phyloP scores from a whole-genome alignment of 1,284 basidiomycete species.

The Sphagnurus paluster region DNA sequence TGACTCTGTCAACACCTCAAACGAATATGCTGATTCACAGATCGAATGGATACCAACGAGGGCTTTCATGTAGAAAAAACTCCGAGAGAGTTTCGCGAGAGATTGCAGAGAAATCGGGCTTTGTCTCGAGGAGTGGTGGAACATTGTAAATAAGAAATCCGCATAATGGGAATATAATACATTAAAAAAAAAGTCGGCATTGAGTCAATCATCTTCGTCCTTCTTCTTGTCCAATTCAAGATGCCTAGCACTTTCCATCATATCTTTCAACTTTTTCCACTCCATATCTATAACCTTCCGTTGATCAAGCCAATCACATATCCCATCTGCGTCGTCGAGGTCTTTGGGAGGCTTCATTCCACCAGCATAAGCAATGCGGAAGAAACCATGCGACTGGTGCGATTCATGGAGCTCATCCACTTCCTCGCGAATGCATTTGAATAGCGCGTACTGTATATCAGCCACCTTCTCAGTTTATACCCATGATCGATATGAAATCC shows the following conservation, averaged over 20 bases:
- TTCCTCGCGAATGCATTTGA: constrained; percentile 53
- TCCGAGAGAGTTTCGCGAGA: too few species aligned
- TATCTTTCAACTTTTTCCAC: constrained; percentile 64
- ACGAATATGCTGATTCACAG: too few species aligned
- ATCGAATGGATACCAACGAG: too few species aligned
- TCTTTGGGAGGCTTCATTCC: constrained; percentile 61
- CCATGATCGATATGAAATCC: constrained; percentile 20
- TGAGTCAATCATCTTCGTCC: constrained; percentile 36
- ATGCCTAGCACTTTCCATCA: constrained; percentile 71
- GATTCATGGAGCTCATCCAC: constrained; percentile 49
- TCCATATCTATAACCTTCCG: constrained; percentile 65
- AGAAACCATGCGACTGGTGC: constrained; percentile 42
- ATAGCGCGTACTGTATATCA: constrained; percentile 52
- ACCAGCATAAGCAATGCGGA: constrained; percentile 54
- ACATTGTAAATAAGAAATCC: too few species aligned
- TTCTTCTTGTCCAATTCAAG: constrained; percentile 54
- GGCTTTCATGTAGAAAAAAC: too few species aligned
- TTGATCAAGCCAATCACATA: constrained; percentile 82
- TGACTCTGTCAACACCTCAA: too few species aligned
- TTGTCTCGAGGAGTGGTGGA: too few species aligned
- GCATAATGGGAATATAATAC: too few species aligned
- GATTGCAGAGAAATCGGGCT: too few species aligned
- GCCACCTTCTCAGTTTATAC: constrained; percentile 5
- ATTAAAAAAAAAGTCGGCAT: too few species aligned
- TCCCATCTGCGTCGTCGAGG: constrained; percentile 66